Conservation (phyloP, 1,284 basidiomycete genomes). For the Ganoderma boninense region DNA sequence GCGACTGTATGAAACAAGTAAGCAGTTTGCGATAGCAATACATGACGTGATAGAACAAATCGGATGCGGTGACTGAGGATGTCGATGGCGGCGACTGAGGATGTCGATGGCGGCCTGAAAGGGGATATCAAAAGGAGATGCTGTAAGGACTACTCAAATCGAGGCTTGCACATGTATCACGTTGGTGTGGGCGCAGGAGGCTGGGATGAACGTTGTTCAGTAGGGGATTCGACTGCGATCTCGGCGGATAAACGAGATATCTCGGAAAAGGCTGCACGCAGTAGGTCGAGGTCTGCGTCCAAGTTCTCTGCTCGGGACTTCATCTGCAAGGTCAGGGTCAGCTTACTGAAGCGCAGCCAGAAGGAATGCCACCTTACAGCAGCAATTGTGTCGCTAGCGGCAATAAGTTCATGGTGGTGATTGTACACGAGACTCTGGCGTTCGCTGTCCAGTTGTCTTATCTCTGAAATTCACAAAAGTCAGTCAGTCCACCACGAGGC, state of each 20-base stretch:
- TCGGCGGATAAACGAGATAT: conserved; percentile 82
- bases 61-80: neutral
- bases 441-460: conserved; percentile 87
- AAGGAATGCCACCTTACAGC: conserved; percentile 59
- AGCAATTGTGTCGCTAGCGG: conserved; percentile 90
- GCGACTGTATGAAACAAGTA: neutral
- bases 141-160: neutral
- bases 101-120: neutral
- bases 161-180: neutral
- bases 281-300: conserved; percentile 82
- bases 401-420: conserved; percentile 93
- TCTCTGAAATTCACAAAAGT: conserved; percentile 58
- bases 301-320: conserved; percentile 84
- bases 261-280: conserved; percentile 83
- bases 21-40: conserved; percentile 12
- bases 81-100: no score
- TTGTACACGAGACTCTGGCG: conserved; percentile 93
- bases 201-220: conserved; percentile 9
- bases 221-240: conserved; percentile 49
- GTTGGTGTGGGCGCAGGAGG: neutral
- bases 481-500: neutral
- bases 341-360: neutral
- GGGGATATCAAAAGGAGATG: neutral
- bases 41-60: neutral
- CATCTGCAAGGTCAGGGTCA: conserved; percentile 60